Percentiles rank a stretch among this genome's conserved stretches.
These are phyloP conservation scores for Micractinium sp. DNA, from an alignment of 139 green algal species.

Conservation along the genomic window DNA sequence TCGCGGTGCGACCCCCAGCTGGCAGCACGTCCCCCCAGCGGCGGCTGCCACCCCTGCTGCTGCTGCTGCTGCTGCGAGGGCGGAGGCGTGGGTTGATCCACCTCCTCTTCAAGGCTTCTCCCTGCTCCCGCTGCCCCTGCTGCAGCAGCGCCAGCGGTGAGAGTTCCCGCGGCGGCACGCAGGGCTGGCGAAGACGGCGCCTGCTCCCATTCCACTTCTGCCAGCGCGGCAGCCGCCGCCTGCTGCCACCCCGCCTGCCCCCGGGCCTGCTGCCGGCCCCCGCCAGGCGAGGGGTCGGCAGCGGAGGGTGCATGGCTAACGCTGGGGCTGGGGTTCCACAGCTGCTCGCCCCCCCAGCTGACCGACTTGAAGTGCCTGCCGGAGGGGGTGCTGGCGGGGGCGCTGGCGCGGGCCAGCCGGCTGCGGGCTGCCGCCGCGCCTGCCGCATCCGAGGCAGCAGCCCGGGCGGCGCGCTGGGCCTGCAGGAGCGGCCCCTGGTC, in stretches of 20 bases:
- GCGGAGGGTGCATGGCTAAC: neutral
- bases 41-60: neutral
- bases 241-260: neutral
- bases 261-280: neutral
- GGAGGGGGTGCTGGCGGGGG: neutral
- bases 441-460: neutral
- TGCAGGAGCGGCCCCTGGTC: neutral
- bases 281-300: neutral
- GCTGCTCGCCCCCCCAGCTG: slow-evolving; percentile 1
- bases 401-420: neutral
- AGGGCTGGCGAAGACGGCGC: neutral
- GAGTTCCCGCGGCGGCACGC: neutral
- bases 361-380: neutral
- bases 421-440: neutral
- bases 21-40: neutral
- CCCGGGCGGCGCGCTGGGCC: neutral
- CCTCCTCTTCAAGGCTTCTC: too few species aligned
- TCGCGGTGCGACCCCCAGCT: neutral
- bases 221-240: neutral
- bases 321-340: neutral
- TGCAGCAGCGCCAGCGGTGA: neutral
- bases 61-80: neutral
- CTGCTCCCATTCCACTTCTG: neutral
- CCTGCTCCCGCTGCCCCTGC: neutral
- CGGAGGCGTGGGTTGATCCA: too few species aligned